phyloP scores from a whole-genome alignment of 176 grass and related monocot genomes.

The Eragrostis nindensis region DNA sequence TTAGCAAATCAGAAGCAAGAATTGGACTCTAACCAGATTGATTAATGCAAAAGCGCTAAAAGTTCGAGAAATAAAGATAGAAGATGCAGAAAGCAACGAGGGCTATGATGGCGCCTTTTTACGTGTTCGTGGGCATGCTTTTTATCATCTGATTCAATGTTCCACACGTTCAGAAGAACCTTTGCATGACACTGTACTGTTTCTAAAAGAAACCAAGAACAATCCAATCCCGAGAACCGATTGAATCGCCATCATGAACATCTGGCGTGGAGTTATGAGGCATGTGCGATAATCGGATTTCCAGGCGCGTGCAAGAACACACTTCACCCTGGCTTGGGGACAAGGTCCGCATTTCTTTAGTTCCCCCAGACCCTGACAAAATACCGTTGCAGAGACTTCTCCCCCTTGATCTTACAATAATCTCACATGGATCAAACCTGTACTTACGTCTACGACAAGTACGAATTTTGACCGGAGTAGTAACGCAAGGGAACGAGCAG shows the following conservation, averaged over 20 bases:
- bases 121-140: conserved; percentile 36
- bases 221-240: background rate
- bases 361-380: conserved; percentile 41
- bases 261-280: background rate
- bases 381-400: no score
- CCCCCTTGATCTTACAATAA: no score
- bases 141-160: conserved; percentile 44
- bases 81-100: conserved; percentile 44
- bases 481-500: background rate
- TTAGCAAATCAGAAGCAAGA: conserved; percentile 32
- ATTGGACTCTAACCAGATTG: background rate
- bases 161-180: conserved; percentile 31
- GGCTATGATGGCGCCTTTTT: conserved; percentile 46
- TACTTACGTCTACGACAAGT: background rate
- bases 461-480: conserved; percentile 25
- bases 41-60: conserved; percentile 34
- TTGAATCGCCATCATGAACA: conserved; percentile 15
- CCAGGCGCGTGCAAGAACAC: conserved; percentile 35
- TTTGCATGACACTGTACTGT: conserved; percentile 31
- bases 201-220: conserved; percentile 27
- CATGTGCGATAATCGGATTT: conserved; percentile 9
- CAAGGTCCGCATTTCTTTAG: conserved; percentile 24
- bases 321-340: background rate
- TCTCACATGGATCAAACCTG: conserved; percentile 35
- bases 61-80: conserved; percentile 27